phyloP scores from a whole-genome alignment of 192 early-diverging fungal genomes.

The Coemansia sp. region DNA sequence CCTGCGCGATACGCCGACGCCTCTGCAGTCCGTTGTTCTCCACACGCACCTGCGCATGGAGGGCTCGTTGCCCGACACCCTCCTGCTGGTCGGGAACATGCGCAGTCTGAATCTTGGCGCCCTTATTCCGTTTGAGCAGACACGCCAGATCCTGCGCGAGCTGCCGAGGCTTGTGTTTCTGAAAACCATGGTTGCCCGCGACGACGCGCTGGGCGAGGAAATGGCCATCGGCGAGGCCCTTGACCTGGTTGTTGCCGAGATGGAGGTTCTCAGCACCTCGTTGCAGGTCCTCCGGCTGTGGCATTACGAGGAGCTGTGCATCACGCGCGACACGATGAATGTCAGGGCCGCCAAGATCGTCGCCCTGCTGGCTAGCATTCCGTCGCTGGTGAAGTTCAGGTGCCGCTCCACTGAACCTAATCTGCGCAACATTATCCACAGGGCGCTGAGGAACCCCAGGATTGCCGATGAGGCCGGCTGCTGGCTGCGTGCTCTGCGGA shows the following conservation, averaged over 20 bases:
- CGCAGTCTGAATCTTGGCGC: slow-evolving; percentile 18
- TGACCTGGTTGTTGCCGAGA: slow-evolving; percentile 1
- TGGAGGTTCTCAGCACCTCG: slow-evolving; percentile 3
- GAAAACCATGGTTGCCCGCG: slow-evolving; percentile 17
- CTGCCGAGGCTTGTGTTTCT: slow-evolving; percentile 29
- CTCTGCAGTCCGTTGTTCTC: slow-evolving; percentile 17
- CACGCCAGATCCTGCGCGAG: slow-evolving; percentile 16
- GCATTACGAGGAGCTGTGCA: slow-evolving; percentile 23
- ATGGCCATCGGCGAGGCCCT: slow-evolving; percentile 10
- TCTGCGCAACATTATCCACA: slow-evolving; percentile 17
- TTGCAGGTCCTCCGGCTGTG: slow-evolving; percentile 36
- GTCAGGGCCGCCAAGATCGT: slow-evolving; percentile 17
- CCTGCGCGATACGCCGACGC: not conserved
- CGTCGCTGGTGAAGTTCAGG: slow-evolving; percentile 22
- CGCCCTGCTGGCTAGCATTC: slow-evolving; percentile 19
- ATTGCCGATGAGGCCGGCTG: slow-evolving; percentile 1
- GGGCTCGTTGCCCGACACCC: slow-evolving; percentile 13
- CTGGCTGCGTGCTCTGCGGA: slow-evolving; percentile 18
- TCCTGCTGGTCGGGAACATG: slow-evolving; percentile 15
- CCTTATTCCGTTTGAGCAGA: slow-evolving; percentile 21
- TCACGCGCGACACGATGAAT: slow-evolving; percentile 7
- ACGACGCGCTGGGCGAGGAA: slow-evolving; percentile 3
- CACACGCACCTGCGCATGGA: slow-evolving; percentile 22
- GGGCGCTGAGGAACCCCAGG: not conserved
- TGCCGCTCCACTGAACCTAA: slow-evolving; percentile 3